Percentiles rank a stretch among this genome's conserved stretches.
Conservation (phyloP, 257 asterid genomes). For the Fraxinus pennsylvanica region DNA sequence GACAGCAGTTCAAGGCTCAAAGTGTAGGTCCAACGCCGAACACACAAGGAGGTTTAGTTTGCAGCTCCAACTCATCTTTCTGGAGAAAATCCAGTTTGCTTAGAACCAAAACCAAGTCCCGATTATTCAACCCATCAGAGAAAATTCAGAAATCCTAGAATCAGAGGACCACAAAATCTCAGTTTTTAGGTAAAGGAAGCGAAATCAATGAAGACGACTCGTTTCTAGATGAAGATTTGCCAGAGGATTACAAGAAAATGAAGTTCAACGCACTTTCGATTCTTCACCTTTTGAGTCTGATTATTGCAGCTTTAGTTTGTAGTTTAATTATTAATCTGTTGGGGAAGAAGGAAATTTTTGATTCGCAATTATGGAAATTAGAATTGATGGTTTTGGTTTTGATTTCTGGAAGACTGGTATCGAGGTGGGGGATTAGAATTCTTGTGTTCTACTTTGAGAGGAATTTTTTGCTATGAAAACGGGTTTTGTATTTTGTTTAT, state of each 20-base stretch:
- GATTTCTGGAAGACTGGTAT: constrained; percentile 73
- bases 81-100: constrained; percentile 51
- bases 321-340: constrained; percentile 40
- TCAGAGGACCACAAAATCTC: constrained; percentile 44
- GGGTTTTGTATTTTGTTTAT: constrained; percentile 80
- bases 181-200: constrained; percentile 45
- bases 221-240: constrained; percentile 73
- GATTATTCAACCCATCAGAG: constrained; percentile 67
- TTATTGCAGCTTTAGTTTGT: constrained; percentile 52
- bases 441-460: constrained; percentile 66
- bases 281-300: constrained; percentile 58
- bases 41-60: constrained; percentile 51
- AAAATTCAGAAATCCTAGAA: constrained; percentile 40
- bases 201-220: constrained; percentile 84
- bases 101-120: constrained; percentile 53
- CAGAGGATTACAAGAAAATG: constrained; percentile 65
- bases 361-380: constrained; percentile 76
- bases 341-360: constrained; percentile 29
- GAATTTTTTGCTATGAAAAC: constrained; percentile 62
- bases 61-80: constrained; percentile 60
- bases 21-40: constrained; percentile 53
- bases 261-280: constrained; percentile 48
- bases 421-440: constrained; percentile 41
- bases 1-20: constrained; percentile 6
- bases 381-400: constrained; percentile 71